phyloP scores from a whole-genome alignment of 2,329 filamentous ascomycete genomes.

The Colletotrichum horii region DNA sequence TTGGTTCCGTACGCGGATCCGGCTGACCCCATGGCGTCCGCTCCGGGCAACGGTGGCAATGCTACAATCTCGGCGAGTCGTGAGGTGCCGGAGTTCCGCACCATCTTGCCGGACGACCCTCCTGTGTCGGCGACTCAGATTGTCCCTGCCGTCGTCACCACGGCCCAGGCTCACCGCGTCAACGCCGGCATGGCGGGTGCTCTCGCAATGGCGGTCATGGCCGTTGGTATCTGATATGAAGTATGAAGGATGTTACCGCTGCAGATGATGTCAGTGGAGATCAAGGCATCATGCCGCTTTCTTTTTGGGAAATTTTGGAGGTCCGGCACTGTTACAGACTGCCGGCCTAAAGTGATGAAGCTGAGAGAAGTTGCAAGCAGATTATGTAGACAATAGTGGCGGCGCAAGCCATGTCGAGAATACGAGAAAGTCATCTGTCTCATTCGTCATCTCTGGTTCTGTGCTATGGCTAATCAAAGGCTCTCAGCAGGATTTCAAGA shows the following conservation, averaged over 20 bases:
- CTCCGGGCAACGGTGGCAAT: not conserved
- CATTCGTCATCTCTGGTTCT: not conserved
- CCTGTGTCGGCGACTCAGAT: not conserved
- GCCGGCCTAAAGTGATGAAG: not conserved
- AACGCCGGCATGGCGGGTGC: not conserved
- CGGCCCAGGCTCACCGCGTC: not conserved
- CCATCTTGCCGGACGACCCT: constrained; percentile 3
- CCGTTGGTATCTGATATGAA: not conserved
- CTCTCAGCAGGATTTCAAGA: not conserved
- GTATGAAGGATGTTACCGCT: not conserved
- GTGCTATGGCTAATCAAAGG: not conserved
- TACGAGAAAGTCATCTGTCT: not conserved
- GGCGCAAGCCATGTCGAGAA: not conserved
- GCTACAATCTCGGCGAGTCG: not conserved
- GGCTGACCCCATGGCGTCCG: accelerated
- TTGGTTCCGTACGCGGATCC: constrained; percentile 8
- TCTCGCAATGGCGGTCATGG: not conserved
- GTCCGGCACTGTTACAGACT: not conserved
- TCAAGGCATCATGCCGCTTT: not conserved
- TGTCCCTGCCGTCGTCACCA: constrained; percentile 4
- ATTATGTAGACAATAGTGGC: constrained; percentile 9
- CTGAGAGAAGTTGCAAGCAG: not conserved
- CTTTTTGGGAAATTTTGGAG: constrained; percentile 13
- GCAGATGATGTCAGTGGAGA: not conserved
- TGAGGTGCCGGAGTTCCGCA: constrained; percentile 5